phyloP scores from a whole-genome alignment of 169 alveolate genomes.

The Eimeria sp. region DNA sequence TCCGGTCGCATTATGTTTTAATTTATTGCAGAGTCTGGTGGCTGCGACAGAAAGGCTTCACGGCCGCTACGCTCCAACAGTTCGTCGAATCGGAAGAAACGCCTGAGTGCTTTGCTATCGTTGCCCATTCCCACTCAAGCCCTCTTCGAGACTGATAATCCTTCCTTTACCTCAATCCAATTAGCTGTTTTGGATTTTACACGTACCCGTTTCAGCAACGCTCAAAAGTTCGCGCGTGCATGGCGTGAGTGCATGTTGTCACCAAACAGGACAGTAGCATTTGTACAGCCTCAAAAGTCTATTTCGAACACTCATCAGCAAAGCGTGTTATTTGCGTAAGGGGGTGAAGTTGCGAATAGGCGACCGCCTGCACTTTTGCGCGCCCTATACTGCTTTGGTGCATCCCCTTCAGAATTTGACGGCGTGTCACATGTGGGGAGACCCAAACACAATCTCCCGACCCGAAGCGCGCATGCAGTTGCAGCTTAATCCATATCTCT shows the following conservation, averaged over 20 bases:
- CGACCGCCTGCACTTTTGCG: neutral
- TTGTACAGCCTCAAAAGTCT: neutral
- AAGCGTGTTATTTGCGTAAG: neutral
- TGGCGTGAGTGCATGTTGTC: neutral
- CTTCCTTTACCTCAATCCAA: neutral
- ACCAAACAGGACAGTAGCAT: conserved; percentile 12
- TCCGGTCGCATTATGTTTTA: neutral
- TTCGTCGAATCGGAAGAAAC: conserved; percentile 54
- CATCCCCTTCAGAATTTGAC: neutral
- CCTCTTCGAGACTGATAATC: neutral
- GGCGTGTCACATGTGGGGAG: neutral
- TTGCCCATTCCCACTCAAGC: conserved; percentile 37
- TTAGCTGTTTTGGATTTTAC: neutral
- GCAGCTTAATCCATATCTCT: neutral
- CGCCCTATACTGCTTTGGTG: neutral
- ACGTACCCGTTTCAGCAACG: neutral
- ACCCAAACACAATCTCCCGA: neutral
- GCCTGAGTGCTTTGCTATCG: conserved; percentile 73
- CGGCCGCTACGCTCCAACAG: conserved; percentile 57
- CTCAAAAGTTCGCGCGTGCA: neutral
- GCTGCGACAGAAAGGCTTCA: conserved; percentile 74
- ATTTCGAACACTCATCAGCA: neutral
- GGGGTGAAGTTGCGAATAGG: neutral
- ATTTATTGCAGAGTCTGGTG: conserved; percentile 49
- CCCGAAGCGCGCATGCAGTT: neutral